Evolutionary conservation across 2,329 filamentous ascomycete genomes (phyloP).

Genomic region (Clonostachys chloroleuca): DNA sequence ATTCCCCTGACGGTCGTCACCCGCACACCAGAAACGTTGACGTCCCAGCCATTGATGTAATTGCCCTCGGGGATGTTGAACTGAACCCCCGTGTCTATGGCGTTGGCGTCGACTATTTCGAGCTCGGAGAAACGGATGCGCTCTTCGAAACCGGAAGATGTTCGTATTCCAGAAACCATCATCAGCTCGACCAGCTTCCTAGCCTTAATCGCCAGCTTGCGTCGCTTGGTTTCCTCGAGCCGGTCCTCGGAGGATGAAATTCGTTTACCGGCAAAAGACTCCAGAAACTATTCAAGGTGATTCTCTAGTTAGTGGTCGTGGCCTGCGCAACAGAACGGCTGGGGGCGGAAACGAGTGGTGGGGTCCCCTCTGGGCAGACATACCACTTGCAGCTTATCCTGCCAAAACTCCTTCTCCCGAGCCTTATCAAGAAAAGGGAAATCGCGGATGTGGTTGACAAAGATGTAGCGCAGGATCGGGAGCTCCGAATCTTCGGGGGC

Average conservation of each 20-base stretch:
- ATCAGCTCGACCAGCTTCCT: constrained; percentile 96
- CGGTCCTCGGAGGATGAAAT: constrained; percentile 97
- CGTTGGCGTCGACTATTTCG: constrained; percentile 90
- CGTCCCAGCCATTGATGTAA: constrained; percentile 92
- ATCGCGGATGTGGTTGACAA: constrained; percentile 95
- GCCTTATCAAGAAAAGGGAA: constrained; percentile 98
- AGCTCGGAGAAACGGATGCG: constrained; percentile 94
- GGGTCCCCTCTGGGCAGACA: constrained; percentile 17
- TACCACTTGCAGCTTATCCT: constrained; percentile 93
- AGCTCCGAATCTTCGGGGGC: constrained; percentile 91
- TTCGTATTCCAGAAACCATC: constrained; percentile 98
- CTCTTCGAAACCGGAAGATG: constrained; percentile 95
- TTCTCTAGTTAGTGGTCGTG: not conserved
- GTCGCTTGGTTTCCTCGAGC: constrained; percentile 90
- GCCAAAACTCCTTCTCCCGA: constrained; percentile 98
- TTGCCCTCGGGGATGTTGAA: constrained; percentile 88
- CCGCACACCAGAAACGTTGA: constrained; percentile 89
- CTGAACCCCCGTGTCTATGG: constrained; percentile 85
- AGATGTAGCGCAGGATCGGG: constrained; percentile 91
- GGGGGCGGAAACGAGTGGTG: not conserved
- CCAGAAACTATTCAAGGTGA: constrained; percentile 65
- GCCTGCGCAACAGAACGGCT: not conserved
- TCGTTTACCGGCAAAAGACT: constrained; percentile 94
- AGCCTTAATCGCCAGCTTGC: constrained; percentile 87
- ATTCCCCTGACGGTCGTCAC: constrained; percentile 79